Evolutionary conservation across 495 filamentous ascomycete genomes (phyloP).

Genomic region (Rhypophila decipiens): DNA sequence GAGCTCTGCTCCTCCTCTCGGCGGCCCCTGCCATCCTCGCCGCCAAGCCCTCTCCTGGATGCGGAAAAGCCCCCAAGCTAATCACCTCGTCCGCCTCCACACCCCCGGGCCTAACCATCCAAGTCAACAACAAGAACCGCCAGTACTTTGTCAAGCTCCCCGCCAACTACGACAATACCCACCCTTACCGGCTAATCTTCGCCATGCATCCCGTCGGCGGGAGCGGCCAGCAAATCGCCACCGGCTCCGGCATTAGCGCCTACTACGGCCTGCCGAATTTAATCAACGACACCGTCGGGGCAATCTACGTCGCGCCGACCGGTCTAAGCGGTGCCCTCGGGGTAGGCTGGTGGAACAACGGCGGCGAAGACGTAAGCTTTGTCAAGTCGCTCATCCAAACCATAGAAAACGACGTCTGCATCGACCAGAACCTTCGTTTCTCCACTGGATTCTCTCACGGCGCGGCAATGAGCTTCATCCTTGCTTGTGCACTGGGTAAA

Average conservation of each 20-base stretch:
- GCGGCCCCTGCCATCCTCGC: neutral
- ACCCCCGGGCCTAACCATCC: slow-evolving; percentile 8
- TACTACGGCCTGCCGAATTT: slow-evolving; percentile 37
- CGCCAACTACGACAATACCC: slow-evolving; percentile 35
- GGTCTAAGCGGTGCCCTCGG: slow-evolving; percentile 21
- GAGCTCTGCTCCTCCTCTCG: slow-evolving; percentile 3
- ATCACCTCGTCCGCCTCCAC: slow-evolving; percentile 5
- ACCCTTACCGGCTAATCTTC: slow-evolving; percentile 38
- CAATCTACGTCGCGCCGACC: slow-evolving; percentile 39
- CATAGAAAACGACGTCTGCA: slow-evolving; percentile 35
- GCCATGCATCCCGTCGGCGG: slow-evolving; percentile 35
- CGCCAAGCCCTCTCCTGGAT: slow-evolving; percentile 8
- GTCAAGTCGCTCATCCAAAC: slow-evolving; percentile 29
- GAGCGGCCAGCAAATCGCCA: slow-evolving; percentile 25
- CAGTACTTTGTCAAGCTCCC: slow-evolving; percentile 36
- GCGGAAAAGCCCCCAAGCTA: slow-evolving; percentile 10
- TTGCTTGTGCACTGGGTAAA: slow-evolving; percentile 35
- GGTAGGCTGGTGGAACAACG: slow-evolving; percentile 36
- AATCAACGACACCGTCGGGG: slow-evolving; percentile 29
- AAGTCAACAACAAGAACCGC: slow-evolving; percentile 12
- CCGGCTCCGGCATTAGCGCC: slow-evolving; percentile 17
- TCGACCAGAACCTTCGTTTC: slow-evolving; percentile 36
- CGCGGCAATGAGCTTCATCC: slow-evolving; percentile 38
- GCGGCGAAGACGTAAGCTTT: slow-evolving; percentile 38
- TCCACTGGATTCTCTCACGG: slow-evolving; percentile 45